These are phyloP conservation scores for Agrostemma githago DNA, from an alignment of 148 eudicot species.

Conservation along the genomic window DNA sequence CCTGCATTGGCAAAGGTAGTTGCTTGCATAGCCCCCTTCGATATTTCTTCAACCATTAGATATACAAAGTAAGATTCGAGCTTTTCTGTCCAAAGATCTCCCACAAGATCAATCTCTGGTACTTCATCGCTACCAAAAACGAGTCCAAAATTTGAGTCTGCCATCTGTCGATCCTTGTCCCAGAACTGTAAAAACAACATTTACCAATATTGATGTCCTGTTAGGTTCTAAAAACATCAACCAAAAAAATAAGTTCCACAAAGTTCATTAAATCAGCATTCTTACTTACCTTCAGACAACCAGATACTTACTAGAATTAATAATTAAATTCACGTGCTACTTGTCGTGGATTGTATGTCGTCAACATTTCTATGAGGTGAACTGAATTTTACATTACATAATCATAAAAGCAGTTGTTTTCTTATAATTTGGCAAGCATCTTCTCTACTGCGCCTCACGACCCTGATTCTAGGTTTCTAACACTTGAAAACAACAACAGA, in stretches of 20 bases:
- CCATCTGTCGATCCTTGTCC: conserved; percentile 19
- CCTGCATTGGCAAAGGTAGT: conserved; percentile 34
- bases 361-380: background rate
- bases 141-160: conserved; percentile 9
- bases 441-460: background rate
- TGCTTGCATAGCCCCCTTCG: conserved; percentile 31
- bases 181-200: background rate
- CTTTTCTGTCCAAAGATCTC: conserved; percentile 27
- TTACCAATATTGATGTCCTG: background rate
- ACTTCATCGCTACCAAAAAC: conserved; percentile 22
- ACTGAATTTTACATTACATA: background rate
- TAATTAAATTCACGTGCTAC: background rate
- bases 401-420: too few relatives aligned
- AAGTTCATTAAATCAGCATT: too few relatives aligned
- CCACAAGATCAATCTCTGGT: conserved; percentile 23
- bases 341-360: background rate
- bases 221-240: background rate
- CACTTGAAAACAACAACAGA: background rate
- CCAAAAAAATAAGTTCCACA: too few relatives aligned
- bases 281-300: too few relatives aligned
- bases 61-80: conserved; percentile 30
- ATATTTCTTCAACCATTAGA: conserved; percentile 30
- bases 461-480: background rate
- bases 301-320: background rate
- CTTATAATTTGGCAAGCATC: too few relatives aligned